Base-by-base conservation (phyloP, 345 rosid genomes). In the Citropsis articulata region DNA sequence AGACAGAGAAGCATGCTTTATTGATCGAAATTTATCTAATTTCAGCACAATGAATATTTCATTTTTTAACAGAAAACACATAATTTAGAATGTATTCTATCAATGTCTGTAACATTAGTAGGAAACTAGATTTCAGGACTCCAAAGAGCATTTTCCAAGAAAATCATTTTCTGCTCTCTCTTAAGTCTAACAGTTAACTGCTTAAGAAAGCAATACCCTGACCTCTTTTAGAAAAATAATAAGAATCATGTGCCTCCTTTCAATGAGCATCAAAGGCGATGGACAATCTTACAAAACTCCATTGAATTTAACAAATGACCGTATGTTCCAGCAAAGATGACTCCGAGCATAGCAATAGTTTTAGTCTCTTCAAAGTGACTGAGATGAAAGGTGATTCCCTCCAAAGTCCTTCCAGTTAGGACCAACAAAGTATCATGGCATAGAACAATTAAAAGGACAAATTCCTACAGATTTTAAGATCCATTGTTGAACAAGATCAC, bases 41-140 rank as follows among this genome's bases (percentile, higher is more conserved):
- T 56, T 28, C 62, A 66, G n/a, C 21, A 22, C 61, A 66, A 36
- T 14, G 66, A 59, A 61, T 30, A 24, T 4, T 66, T 72, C n/a
- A 4, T 38, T 61, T 60, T 25, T 30, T 55, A 42, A 40, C 25
- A 25, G 33, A 21, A 75, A 59, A 45, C 5, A 16, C 21, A 48
- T 25, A 69, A 21, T 27, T 64, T 21, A 65, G 61, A 25, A 56
- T 60, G 24, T 35, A 59, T 66, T 67, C 18, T 67, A 24, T 56
- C 78, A 27, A 67, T 50, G 50, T 68, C 66, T 61, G 71, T 21
- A 14, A 69, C 76, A 59, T 21, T n/a, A 45, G 35, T 30, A 42
- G 9, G 55, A 50, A 45, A 35, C 21, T 36, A 66, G 66, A 19
- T 21, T 14, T 55, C 10, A n/a, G 59, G 35, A 61, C 63, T 55